Conservation (phyloP, 1,284 basidiomycete genomes). For the Cryptococcus sp. region DNA sequence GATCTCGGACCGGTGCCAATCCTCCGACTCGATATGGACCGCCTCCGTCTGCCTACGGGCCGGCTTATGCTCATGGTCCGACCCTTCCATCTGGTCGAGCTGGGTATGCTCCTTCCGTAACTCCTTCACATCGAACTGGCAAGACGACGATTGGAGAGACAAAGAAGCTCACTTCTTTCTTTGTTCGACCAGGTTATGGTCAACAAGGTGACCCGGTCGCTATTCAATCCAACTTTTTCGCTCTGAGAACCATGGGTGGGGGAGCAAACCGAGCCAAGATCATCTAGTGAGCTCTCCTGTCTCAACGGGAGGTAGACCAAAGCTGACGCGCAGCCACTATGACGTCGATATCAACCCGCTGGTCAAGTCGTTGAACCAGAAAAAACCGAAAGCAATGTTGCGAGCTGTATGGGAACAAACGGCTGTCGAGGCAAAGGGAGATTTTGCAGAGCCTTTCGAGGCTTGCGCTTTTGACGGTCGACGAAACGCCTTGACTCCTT, state of each 20-base stretch:
- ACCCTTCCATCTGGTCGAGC: not conserved
- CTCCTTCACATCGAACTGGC: not conserved
- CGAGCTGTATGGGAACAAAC: constrained; percentile 33
- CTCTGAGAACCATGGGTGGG: constrained; percentile 24
- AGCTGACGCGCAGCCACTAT: constrained; percentile 35
- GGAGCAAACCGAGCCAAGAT: constrained; percentile 24
- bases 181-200: constrained; percentile 28
- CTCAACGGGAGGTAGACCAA: too few species aligned
- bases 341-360: constrained; percentile 43
- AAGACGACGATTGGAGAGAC: not conserved
- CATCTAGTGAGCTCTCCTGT: constrained; percentile 29
- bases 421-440: constrained; percentile 9
- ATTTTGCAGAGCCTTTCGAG: constrained; percentile 9
- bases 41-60: too few species aligned
- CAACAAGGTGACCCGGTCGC: constrained; percentile 27
- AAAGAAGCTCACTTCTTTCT: constrained; percentile 1
- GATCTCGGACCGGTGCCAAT: too few species aligned
- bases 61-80: too few species aligned
- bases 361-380: constrained; percentile 26
- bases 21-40: too few species aligned
- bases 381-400: constrained; percentile 39
- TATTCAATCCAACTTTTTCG: constrained; percentile 42
- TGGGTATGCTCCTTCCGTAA: too few species aligned
- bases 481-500: constrained; percentile 39
- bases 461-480: constrained; percentile 35